Evolutionary conservation across 2,329 filamentous ascomycete species (phyloP).

Genomic region (Trichoderma cornu-damae): DNA sequence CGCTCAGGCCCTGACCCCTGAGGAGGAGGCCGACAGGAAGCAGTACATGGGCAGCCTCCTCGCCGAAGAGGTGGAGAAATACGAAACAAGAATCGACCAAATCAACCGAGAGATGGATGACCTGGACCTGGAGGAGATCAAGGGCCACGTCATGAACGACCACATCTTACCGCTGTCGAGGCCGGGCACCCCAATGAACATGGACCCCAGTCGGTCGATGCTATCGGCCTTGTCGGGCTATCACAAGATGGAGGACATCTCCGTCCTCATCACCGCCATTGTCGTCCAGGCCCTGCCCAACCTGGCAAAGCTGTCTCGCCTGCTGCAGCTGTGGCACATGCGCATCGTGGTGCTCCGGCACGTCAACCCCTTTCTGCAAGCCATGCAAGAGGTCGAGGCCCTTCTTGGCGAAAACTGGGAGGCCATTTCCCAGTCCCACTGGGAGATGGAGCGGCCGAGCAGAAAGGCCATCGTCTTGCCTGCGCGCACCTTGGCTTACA

Average conservation of each 20-base stretch:
- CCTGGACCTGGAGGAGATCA: constrained; percentile 79
- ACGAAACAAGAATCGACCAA: constrained; percentile 68
- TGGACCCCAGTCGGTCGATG: constrained; percentile 29
- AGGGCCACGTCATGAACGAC: constrained; percentile 76
- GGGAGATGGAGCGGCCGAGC: constrained; percentile 8
- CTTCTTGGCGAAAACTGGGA: constrained; percentile 64
- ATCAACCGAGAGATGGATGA: constrained; percentile 65
- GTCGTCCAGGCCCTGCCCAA: constrained; percentile 84
- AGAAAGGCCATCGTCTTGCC: constrained; percentile 19
- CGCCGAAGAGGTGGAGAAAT: constrained; percentile 56
- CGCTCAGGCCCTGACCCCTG: constrained; percentile 24
- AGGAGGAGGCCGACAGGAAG: constrained; percentile 25
- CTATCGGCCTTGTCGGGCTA: constrained; percentile 48
- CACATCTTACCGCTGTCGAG: constrained; percentile 58
- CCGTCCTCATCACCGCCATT: constrained; percentile 83
- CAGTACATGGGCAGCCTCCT: constrained; percentile 67
- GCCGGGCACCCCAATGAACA: constrained; percentile 34
- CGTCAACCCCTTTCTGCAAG: constrained; percentile 62
- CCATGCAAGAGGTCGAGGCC: constrained; percentile 60
- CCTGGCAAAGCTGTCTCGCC: constrained; percentile 63
- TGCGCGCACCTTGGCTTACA: constrained; percentile 34
- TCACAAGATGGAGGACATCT: constrained; percentile 78
- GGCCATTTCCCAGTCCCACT: constrained; percentile 41
- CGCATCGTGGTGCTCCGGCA: constrained; percentile 70
- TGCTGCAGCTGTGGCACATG: constrained; percentile 74